Percentiles rank a stretch among this genome's conserved stretches.
Evolutionary conservation across 768 basidiomycete genomes (phyloP).

Genomic region (Suillus sp.): DNA sequence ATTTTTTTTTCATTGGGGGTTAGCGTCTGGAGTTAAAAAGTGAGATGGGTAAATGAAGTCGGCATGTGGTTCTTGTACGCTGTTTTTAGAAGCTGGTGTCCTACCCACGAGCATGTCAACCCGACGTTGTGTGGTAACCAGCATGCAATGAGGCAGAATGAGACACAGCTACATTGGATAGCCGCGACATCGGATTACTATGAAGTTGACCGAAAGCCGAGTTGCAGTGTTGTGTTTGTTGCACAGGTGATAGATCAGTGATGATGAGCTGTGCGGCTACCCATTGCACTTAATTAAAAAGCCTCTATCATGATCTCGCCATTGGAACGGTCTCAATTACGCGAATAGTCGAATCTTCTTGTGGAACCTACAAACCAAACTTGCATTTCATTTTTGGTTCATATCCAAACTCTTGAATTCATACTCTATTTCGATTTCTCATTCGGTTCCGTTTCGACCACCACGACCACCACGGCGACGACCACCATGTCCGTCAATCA

Average conservation of each 20-base stretch:
- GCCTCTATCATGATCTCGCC: constrained; percentile 2
- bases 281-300: background rate
- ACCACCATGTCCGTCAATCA: constrained; percentile 46
- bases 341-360: constrained; percentile 2
- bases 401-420: constrained; percentile 4
- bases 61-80: background rate
- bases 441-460: constrained; percentile 8
- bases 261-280: constrained; percentile 1
- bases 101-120: constrained; percentile 16
- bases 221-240: background rate
- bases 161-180: background rate
- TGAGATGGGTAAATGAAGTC: constrained; percentile 13
- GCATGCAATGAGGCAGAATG: constrained; percentile 1
- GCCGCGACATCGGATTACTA: constrained; percentile 9
- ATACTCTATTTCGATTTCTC: constrained; percentile 10
- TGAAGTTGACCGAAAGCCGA: background rate
- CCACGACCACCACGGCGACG: background rate
- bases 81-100: constrained; percentile 10
- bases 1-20: background rate
- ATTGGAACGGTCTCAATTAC: constrained; percentile 4
- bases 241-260: background rate
- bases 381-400: constrained; percentile 4
- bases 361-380: background rate
- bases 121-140: constrained; percentile 4
- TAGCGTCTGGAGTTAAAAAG: constrained; percentile 15